Evolutionary conservation across 257 asterid species (phyloP), one percentile per base, ranked within the genome.

Genomic region (Pogostemon cablin): DNA sequence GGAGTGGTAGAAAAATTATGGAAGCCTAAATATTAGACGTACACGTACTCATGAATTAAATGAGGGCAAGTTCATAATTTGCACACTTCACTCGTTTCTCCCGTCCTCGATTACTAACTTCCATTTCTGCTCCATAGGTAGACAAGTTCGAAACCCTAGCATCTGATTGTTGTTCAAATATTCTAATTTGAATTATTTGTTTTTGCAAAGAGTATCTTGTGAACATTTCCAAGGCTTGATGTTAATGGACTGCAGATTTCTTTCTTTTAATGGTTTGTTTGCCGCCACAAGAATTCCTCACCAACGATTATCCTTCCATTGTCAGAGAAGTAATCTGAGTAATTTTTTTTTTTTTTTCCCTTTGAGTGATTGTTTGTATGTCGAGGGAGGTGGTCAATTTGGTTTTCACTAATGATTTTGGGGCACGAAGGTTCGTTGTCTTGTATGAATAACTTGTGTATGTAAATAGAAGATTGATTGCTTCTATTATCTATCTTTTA

Each of bases 231-330:
- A 78, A 80, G 86, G 81, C 49, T 61, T 67, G 59, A 69, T 68
- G 69, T 81, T 76, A 75, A 90, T 90, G 96, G 96, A 90, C 79
- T 84, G 96, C 82, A 84, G 88, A 76, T 63, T 80, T 66, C 67
- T 88, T 25, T 86, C 87, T 53, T 76, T 88, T 80, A 77, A 71
- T 66, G 78, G 76, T 70, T 69, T 84, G 34, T 71, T 78, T 74
- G 68, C 76, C 17, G 62, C 79, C 67, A 49, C 73, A 34, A 64
- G 65, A 15, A 40, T 75, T 71, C 46, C 62, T 62, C 81, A 54
- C 46, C 73, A 25, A 34, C 77, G 73, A 32, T 20, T 67, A 53
- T 49, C 68, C 17, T 78, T 74, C 40, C 57, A 34, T 82, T 61
- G 75, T 17, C 81, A 32, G 54, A 72, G 73, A 73, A 79, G 93